A percentile compares a stretch with the other conserved stretches of the same genome.
Evolutionary conservation across 331 rosid genomes (phyloP).

Genomic region (Phaseolus coccineus): DNA sequence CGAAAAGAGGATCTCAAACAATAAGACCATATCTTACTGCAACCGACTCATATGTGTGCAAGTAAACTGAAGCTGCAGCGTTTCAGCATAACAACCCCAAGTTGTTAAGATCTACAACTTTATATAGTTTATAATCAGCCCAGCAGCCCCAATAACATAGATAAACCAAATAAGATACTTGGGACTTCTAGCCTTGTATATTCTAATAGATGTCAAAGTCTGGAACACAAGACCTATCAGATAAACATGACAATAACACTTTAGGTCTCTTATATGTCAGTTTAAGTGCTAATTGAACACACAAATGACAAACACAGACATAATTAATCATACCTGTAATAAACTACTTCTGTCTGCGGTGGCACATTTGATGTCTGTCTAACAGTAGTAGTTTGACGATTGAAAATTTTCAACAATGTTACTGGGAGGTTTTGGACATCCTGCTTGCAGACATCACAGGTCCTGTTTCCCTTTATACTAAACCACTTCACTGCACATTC

Average conservation of each 20-base stretch:
- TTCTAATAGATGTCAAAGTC: background rate
- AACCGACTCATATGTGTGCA: background rate
- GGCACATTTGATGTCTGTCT: conserved; percentile 43
- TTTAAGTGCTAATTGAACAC: conserved; percentile 23
- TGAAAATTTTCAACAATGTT: conserved; percentile 64
- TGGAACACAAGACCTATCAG: conserved; percentile 5
- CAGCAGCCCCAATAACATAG: conserved; percentile 5
- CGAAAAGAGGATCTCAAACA: background rate
- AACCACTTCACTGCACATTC: conserved; percentile 90
- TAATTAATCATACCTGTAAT: conserved; percentile 64
- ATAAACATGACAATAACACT: conserved; percentile 13
- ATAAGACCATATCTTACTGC: conserved; percentile 13
- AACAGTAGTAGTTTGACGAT: conserved; percentile 35
- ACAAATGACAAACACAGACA: conserved; percentile 7
- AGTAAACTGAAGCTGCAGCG: conserved; percentile 7
- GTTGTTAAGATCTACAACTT: background rate
- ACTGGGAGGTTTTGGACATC: conserved; percentile 81
- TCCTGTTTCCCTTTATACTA: conserved; percentile 81
- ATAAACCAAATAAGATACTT: conserved; percentile 17
- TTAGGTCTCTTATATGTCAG: conserved; percentile 6
- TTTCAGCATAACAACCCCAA: background rate
- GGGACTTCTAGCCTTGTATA: conserved; percentile 17
- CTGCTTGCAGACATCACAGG: conserved; percentile 82
- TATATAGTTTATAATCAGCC: conserved; percentile 17
- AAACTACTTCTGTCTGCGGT: conserved; percentile 48